Evolutionary conservation across 768 basidiomycete genomes (phyloP).

Genomic region (Xanthoconium purpureum): DNA sequence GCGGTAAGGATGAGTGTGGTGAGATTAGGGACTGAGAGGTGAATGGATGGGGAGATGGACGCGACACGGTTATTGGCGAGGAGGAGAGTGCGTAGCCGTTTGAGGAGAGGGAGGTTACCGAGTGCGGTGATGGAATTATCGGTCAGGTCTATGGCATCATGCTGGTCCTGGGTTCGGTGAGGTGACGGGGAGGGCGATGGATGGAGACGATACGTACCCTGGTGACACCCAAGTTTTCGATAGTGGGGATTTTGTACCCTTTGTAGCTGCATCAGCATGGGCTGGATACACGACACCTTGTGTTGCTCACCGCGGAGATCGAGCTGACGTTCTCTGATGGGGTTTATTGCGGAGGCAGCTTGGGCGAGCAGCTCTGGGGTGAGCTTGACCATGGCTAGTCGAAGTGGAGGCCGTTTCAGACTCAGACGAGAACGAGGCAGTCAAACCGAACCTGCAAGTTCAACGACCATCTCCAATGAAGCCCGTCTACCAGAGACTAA

Average conservation of each 20-base stretch:
- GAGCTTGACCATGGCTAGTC: slow-evolving; percentile 69
- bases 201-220: slow-evolving; percentile 48
- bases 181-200: slow-evolving; percentile 9
- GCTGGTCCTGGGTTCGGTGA: slow-evolving; percentile 65
- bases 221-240: slow-evolving; percentile 95
- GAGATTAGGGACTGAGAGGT: slow-evolving; percentile 82
- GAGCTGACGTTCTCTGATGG: slow-evolving; percentile 85
- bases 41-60: slow-evolving; percentile 75
- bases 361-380: slow-evolving; percentile 90
- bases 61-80: slow-evolving; percentile 90
- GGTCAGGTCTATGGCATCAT: slow-evolving; percentile 91
- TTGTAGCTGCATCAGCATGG: slow-evolving; percentile 22
- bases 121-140: slow-evolving; percentile 84
- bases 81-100: slow-evolving; percentile 78
- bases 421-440: slow-evolving; percentile 31
- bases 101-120: slow-evolving; percentile 83
- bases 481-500: slow-evolving; percentile 68
- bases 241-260: slow-evolving; percentile 93
- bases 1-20: slow-evolving; percentile 80
- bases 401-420: slow-evolving; percentile 31
- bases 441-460: neutral
- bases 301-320: slow-evolving; percentile 74
- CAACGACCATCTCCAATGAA: slow-evolving; percentile 46
- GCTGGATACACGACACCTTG: slow-evolving; percentile 9
- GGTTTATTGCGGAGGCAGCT: slow-evolving; percentile 73